Base-by-base conservation (phyloP, 352 stramenopile genomes). In the Globisporangium canariense region DNA sequence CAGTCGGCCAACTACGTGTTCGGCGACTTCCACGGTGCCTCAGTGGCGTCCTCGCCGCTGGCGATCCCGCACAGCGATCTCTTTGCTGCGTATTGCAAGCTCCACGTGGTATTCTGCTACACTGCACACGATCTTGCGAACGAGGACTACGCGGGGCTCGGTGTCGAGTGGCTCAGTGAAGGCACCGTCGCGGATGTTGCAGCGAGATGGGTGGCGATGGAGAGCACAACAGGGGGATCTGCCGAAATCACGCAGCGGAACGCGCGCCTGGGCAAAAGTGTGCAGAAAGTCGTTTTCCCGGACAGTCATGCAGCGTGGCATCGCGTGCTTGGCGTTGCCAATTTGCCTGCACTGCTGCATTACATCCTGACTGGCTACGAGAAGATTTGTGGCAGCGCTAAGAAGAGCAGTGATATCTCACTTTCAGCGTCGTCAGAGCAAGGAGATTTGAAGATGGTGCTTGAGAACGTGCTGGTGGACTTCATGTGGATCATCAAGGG, bases 171-270 rank as follows among this genome's bases (percentile, higher is more conserved):
- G 83, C 55, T 91, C 4, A 71, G 75, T 38, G 86, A 94, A 69
- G 86, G 86, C 2, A 71, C 68, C 2, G 38, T 74, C 5, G 64
- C 77, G 0, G 79, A 72, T 10, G 53, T 58, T 1, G 81, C 75
- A 11, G 82, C 77, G 14, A 88, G 90, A 58, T 94, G 86, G 86
- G 43, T 92, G 25, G 68, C 73, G 0, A 51, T 94, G 20, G 86
- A 94, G 60, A 79, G 64, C 49, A 77, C 73, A 11, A 65, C 79
- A 10, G 81, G 76, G 0, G 58, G 72, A 2, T 92, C 79, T 10
- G 78, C 83, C 14, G 86, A 91, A 62, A 90, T 94, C 20, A 81
- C 91, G 56, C 83, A 94, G 46, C 81, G 83, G 4, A 88, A 89
- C 46, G 83, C 81, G 9, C 69, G 78, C 1, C 61, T 92, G 7